Evolutionary conservation across 495 filamentous ascomycete genomes (phyloP).

Genomic region (Xylaria venustula): DNA sequence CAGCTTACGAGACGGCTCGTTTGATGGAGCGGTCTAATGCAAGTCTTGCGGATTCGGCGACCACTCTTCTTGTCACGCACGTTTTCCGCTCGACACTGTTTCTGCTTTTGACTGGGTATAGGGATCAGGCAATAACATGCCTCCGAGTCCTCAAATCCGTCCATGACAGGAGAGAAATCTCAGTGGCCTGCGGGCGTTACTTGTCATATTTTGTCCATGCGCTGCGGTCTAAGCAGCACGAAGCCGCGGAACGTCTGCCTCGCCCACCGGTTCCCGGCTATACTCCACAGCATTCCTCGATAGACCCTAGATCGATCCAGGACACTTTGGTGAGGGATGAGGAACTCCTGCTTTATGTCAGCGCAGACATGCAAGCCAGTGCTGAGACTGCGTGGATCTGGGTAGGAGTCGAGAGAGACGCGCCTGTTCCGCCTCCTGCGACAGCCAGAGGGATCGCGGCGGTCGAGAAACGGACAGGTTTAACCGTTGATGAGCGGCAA

Average conservation of each 20-base stretch:
- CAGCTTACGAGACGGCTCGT: slow-evolving; percentile 72
- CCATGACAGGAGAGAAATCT: slow-evolving; percentile 65
- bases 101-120: slow-evolving; percentile 70
- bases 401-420: slow-evolving; percentile 61
- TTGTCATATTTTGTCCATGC: slow-evolving; percentile 76
- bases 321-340: slow-evolving; percentile 72
- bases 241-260: slow-evolving; percentile 37
- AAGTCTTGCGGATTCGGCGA: slow-evolving; percentile 42
- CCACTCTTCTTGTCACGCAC: slow-evolving; percentile 68
- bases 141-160: slow-evolving; percentile 68
- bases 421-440: slow-evolving; percentile 21
- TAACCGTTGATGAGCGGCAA: slow-evolving; percentile 48
- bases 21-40: slow-evolving; percentile 64
- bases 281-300: slow-evolving; percentile 20
- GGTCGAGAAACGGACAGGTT: slow-evolving; percentile 27
- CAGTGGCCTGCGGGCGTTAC: slow-evolving; percentile 77
- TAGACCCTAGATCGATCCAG: slow-evolving; percentile 30
- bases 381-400: slow-evolving; percentile 83
- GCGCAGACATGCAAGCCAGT: slow-evolving; percentile 85
- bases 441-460: slow-evolving; percentile 21
- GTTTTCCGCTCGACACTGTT: slow-evolving; percentile 88
- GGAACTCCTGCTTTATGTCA: slow-evolving; percentile 85
- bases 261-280: slow-evolving; percentile 24
- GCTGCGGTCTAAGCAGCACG: slow-evolving; percentile 58
- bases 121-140: slow-evolving; percentile 67